phyloP scores from a whole-genome alignment of 2,329 filamentous ascomycete species.

The Cordyceps cicadae region DNA sequence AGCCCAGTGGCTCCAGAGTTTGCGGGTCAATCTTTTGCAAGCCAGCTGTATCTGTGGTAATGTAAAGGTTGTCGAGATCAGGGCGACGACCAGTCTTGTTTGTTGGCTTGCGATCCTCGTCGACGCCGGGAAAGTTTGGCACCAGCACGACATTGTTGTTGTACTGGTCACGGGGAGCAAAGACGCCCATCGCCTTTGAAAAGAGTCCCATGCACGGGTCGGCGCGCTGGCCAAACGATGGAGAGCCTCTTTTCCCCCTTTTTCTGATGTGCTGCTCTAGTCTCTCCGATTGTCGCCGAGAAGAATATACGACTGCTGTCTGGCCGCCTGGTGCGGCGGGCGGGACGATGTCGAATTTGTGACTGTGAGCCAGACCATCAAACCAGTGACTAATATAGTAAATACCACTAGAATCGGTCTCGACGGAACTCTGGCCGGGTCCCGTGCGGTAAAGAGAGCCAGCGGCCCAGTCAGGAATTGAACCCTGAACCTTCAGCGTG shows the following conservation, averaged over 20 bases:
- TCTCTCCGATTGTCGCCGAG: constrained; percentile 57
- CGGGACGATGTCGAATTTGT: constrained; percentile 61
- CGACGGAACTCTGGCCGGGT: constrained; percentile 55
- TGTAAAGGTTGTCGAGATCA: constrained; percentile 40
- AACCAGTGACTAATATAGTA: constrained; percentile 70
- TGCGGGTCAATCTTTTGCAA: constrained; percentile 58
- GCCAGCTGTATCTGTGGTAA: constrained; percentile 46
- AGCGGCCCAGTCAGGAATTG: constrained; percentile 62
- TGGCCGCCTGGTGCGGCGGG: constrained; percentile 22
- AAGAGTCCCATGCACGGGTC: constrained; percentile 71
- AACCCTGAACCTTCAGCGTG: constrained; percentile 53
- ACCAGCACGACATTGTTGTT: constrained; percentile 60
- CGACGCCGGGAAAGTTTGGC: constrained; percentile 53
- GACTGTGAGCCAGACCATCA: constrained; percentile 63
- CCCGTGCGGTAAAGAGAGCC: constrained; percentile 69
- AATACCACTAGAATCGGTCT: constrained; percentile 48
- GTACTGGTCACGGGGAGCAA: constrained; percentile 29
- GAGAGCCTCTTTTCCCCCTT: constrained; percentile 45
- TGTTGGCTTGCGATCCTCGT: constrained; percentile 16
- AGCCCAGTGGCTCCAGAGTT: constrained; percentile 63
- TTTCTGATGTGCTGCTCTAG: constrained; percentile 52
- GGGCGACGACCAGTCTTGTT: constrained; percentile 27
- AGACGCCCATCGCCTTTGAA: constrained; percentile 59
- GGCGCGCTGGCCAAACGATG: constrained; percentile 61
- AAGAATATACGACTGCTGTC: constrained; percentile 57